phyloP scores from a whole-genome alignment of 164 flowering plant species.

The Sextonia rubra region DNA sequence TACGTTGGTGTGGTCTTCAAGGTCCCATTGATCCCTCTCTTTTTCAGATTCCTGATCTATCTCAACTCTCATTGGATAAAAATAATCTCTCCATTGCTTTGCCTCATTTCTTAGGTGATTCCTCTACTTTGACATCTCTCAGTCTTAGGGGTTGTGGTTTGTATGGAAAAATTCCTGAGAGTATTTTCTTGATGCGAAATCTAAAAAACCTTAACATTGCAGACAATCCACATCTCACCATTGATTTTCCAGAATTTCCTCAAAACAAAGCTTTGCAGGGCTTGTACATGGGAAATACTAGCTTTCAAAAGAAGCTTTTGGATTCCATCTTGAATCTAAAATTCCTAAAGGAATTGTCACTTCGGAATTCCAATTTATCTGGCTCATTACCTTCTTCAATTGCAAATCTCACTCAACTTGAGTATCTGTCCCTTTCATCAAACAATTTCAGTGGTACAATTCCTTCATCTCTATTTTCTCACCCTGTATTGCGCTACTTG shows the following conservation, averaged over 20 bases:
- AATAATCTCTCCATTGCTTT: too few species aligned
- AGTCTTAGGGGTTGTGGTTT: conserved; percentile 11
- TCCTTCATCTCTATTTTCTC: not conserved
- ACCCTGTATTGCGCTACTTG: not conserved
- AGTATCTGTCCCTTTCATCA: too few species aligned
- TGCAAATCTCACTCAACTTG: too few species aligned
- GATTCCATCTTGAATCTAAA: not conserved
- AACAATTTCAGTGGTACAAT: too few species aligned
- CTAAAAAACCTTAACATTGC: not conserved
- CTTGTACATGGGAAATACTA: not conserved
- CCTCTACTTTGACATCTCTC: conserved; percentile 25
- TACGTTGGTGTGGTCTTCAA: not conserved
- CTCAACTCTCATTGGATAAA: conserved; percentile 17
- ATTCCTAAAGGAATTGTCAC: not conserved
- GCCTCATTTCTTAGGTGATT: conserved; percentile 25
- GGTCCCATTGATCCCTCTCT: conserved; percentile 20
- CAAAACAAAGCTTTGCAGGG: not conserved
- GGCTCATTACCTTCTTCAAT: not conserved
- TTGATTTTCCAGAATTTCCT: not conserved
- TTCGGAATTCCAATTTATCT: not conserved
- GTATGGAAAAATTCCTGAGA: too few species aligned
- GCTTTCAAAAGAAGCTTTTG: not conserved
- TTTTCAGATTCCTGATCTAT: conserved; percentile 5
- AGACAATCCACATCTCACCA: not conserved
- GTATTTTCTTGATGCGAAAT: not conserved